Percentiles rank a stretch among this genome's conserved stretches.
phyloP scores from a whole-genome alignment of 2,329 filamentous ascomycete genomes.

The Passalora sequoiae region DNA sequence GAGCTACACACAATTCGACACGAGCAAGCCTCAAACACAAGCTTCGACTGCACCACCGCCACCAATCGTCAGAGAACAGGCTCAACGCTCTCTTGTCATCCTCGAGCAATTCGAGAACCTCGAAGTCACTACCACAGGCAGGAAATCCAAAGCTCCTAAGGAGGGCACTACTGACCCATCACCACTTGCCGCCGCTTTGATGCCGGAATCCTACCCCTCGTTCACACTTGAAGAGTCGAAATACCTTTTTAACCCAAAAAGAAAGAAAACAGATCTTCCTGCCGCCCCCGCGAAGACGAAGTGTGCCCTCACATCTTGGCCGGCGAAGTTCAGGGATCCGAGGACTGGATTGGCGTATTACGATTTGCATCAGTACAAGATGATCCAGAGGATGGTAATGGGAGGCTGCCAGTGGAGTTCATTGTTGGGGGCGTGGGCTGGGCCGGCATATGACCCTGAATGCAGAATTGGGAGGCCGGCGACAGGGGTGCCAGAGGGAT shows the following conservation, averaged over 20 bases:
- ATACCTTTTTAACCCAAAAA: slow-evolving; percentile 50
- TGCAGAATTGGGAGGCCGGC: slow-evolving; percentile 56
- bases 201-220: slow-evolving; percentile 41
- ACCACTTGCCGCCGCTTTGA: slow-evolving; percentile 55
- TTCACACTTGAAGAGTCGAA: slow-evolving; percentile 49
- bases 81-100: slow-evolving; percentile 31
- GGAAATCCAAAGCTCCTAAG: slow-evolving; percentile 16
- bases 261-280: slow-evolving; percentile 32
- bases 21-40: slow-evolving; percentile 19
- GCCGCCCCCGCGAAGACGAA: slow-evolving; percentile 37
- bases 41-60: slow-evolving; percentile 17
- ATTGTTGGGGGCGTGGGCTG: slow-evolving; percentile 77
- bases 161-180: slow-evolving; percentile 45
- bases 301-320: slow-evolving; percentile 69
- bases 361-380: slow-evolving; percentile 72
- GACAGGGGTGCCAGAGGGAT: slow-evolving; percentile 73
- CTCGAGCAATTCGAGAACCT: slow-evolving; percentile 34
- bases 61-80: slow-evolving; percentile 32
- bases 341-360: slow-evolving; percentile 76
- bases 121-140: slow-evolving; percentile 21
- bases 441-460: slow-evolving; percentile 40
- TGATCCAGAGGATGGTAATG: slow-evolving; percentile 67
- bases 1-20: slow-evolving; percentile 17
- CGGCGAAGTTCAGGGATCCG: slow-evolving; percentile 78
- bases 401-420: slow-evolving; percentile 79